Evolutionary conservation across 768 basidiomycete genomes (phyloP).

Genomic region (Naganishia randhawae): DNA sequence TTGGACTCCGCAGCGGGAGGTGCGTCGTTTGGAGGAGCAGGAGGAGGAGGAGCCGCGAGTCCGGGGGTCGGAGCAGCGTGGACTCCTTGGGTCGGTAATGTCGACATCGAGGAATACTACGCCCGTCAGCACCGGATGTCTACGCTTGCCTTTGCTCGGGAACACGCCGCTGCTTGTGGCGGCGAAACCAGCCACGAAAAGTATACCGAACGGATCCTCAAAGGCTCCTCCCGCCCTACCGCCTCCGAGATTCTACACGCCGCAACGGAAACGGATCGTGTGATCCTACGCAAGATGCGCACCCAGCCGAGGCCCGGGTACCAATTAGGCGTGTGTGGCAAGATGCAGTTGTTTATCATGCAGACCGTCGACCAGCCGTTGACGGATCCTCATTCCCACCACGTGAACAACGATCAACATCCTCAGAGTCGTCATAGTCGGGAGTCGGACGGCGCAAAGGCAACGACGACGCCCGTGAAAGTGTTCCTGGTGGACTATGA

Average conservation of each 20-base stretch:
- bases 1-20: conserved; percentile 30
- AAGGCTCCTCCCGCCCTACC: not conserved
- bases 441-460: too few relatives aligned
- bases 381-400: not conserved
- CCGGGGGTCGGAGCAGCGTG: conserved; percentile 13
- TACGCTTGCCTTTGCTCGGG: too few relatives aligned
- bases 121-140: conserved; percentile 12
- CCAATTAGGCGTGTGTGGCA: conserved; percentile 8
- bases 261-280: not conserved
- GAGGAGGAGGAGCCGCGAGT: too few relatives aligned
- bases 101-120: conserved; percentile 43
- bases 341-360: conserved; percentile 15
- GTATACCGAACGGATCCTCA: conserved; percentile 1
- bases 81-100: conserved; percentile 45
- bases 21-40: not conserved
- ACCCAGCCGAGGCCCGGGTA: not conserved
- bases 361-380: conserved; percentile 12
- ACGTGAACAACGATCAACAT: not conserved
- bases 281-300: not conserved
- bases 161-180: not conserved
- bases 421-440: too few relatives aligned
- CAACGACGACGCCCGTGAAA: conserved; percentile 35
- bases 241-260: not conserved
- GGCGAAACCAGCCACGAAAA: not conserved
- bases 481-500: conserved; percentile 48